Percentiles rank a stretch among this genome's conserved stretches.
phyloP scores from a whole-genome alignment of 164 flowering plant genomes.

The Stephania japonica region DNA sequence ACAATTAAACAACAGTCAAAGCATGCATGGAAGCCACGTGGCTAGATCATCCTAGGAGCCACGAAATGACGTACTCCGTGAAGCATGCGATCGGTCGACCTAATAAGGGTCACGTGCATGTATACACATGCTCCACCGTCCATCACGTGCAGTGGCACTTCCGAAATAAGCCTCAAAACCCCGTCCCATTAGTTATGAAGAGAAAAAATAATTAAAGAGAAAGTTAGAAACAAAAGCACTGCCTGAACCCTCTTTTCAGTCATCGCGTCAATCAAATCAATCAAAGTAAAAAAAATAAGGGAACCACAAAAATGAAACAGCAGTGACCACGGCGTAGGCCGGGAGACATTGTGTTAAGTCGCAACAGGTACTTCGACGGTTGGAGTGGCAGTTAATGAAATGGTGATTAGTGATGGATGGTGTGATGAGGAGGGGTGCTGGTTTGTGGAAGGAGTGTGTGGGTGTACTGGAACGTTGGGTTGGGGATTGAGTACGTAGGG shows the following conservation, averaged over 20 bases:
- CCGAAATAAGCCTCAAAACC: neutral
- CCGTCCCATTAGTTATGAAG: neutral
- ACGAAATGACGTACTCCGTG: neutral
- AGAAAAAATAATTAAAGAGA: neutral
- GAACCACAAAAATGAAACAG: neutral
- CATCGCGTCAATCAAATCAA: conserved; percentile 13
- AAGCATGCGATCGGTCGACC: neutral
- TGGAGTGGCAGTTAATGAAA: neutral
- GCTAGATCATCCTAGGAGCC: neutral
- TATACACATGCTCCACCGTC: neutral
- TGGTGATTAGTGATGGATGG: neutral
- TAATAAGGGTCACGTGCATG: neutral
- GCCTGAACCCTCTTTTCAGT: conserved; percentile 9
- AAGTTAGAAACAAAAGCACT: conserved; percentile 1
- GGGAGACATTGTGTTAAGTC: neutral
- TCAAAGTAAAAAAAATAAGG: neutral
- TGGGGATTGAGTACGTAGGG: too few relatives aligned
- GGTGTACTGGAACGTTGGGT: neutral
- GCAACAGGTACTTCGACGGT: neutral
- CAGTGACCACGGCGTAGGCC: neutral
- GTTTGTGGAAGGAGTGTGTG: neutral
- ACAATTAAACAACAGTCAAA: neutral
- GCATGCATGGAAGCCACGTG: neutral
- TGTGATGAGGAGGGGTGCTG: neutral
- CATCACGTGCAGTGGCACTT: neutral